A percentile compares a stretch with the other conserved stretches of the same genome.
Conservation (phyloP, 73 alveolate genomes). For the Symbiodinium pilosum region DNA sequence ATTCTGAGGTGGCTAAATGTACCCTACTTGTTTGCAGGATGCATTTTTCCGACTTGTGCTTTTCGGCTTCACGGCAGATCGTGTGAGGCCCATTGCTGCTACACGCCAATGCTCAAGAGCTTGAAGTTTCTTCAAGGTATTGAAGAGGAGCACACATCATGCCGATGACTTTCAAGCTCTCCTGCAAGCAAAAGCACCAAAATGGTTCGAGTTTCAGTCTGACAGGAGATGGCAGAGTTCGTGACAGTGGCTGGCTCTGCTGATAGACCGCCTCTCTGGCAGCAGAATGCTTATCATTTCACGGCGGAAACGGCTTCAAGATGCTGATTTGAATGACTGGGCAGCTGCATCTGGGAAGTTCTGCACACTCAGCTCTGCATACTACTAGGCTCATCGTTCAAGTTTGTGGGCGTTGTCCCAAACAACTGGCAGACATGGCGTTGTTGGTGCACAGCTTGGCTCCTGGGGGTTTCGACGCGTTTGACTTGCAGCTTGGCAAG, state of each 20-base stretch:
- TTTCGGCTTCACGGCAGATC: neutral
- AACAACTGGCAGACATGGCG: neutral
- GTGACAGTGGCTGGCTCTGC: neutral
- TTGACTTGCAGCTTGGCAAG: neutral
- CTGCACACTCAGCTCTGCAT: too few relatives aligned
- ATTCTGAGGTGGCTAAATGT: too few relatives aligned
- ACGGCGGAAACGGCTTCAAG: neutral
- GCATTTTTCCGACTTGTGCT: too few relatives aligned
- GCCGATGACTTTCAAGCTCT: too few relatives aligned
- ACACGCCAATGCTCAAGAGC: slow-evolving; percentile 5
- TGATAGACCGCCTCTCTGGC: neutral
- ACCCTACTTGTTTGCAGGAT: too few relatives aligned
- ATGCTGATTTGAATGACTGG: neutral
- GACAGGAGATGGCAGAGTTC: neutral
- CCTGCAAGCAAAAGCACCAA: too few relatives aligned
- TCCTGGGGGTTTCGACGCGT: neutral
- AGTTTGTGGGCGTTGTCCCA: neutral
- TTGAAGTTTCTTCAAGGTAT: neutral
- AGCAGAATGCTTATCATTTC: too few relatives aligned
- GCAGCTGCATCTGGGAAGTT: neutral
- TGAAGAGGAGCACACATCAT: neutral
- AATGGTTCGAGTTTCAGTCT: too few relatives aligned
- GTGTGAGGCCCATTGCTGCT: neutral
- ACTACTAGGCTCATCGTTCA: neutral
- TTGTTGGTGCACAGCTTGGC: neutral